Conservation (phyloP, 2,329 filamentous ascomycete species). For the Colletotrichum abscissum region DNA sequence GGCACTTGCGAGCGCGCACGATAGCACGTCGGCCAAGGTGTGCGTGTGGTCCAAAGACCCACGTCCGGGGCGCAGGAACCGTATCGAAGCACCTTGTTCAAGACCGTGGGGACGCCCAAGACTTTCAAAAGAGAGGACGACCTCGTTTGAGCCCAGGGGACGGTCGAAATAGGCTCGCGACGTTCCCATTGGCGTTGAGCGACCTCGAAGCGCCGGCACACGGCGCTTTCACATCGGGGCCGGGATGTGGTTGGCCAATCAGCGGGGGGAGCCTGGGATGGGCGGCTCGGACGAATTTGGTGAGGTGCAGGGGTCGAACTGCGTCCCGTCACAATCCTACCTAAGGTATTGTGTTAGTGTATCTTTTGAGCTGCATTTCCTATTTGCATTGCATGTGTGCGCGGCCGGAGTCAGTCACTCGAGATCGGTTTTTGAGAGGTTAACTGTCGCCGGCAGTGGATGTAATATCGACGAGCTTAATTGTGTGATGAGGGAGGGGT, state of each 20-base stretch:
- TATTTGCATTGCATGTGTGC: not conserved
- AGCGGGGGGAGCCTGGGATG: constrained; percentile 11
- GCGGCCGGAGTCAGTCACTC: not conserved
- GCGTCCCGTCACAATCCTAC: constrained; percentile 2
- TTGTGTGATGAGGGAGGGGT: constrained; percentile 11
- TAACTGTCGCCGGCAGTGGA: constrained; percentile 1
- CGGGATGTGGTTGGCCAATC: constrained; percentile 32
- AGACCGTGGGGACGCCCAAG: not conserved
- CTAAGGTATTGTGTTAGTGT: not conserved
- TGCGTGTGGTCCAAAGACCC: not conserved
- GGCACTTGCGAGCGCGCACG: constrained; percentile 14
- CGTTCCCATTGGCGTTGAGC: constrained; percentile 33
- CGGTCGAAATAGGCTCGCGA: constrained; percentile 26
- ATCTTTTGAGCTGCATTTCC: constrained; percentile 6
- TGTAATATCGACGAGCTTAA: constrained; percentile 26
- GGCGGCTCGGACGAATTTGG: constrained; percentile 26
- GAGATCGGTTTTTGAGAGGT: not conserved
- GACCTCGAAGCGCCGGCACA: constrained; percentile 36
- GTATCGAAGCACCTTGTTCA: constrained; percentile 7
- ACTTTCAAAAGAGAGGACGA: not conserved
- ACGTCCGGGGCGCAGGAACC: constrained; percentile 19
- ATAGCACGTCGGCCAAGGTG: constrained; percentile 1
- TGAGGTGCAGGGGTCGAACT: not conserved
- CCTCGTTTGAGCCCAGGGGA: constrained; percentile 9
- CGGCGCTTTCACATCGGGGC: constrained; percentile 35